Conservation (phyloP, 495 filamentous ascomycete genomes). For the Sordaria brevicollis region DNA sequence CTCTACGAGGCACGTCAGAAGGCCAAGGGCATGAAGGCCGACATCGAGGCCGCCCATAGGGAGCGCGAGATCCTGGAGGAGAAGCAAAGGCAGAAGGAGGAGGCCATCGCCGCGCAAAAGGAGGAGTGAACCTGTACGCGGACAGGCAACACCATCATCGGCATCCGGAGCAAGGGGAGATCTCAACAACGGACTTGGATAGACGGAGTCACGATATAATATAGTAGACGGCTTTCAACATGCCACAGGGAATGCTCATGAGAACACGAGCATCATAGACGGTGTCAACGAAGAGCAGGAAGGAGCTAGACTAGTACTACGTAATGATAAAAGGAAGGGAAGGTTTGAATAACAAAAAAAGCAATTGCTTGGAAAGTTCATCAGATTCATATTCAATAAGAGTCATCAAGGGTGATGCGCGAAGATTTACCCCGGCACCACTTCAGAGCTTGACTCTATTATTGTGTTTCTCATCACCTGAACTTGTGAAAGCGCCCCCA, state of each 20-base stretch:
- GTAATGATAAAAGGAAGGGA: neutral
- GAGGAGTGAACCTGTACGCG: neutral
- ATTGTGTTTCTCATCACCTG: constrained; percentile 83
- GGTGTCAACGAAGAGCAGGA: neutral
- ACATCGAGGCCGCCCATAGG: constrained; percentile 53
- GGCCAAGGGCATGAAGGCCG: constrained; percentile 73
- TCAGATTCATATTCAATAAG: constrained; percentile 97
- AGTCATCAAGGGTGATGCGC: constrained; percentile 46
- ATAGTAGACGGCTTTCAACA: constrained; percentile 7
- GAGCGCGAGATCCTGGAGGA: constrained; percentile 44
- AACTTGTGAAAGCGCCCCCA: constrained; percentile 49
- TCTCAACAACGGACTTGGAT: neutral
- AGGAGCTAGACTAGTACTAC: constrained; percentile 4
- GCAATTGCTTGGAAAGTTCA: constrained; percentile 41
- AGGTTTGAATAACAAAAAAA: constrained; percentile 3
- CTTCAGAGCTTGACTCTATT: constrained; percentile 99
- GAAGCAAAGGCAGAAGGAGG: constrained; percentile 35
- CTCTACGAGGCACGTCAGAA: constrained; percentile 86
- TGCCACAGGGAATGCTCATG: neutral
- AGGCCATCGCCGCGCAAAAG: constrained; percentile 3
- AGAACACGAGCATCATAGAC: neutral
- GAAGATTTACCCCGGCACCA: constrained; percentile 39
- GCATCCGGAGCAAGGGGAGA: neutral
- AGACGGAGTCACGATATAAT: neutral
- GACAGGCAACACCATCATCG: neutral